A percentile compares a stretch with the other conserved stretches of the same genome.
phyloP scores from a whole-genome alignment of 164 flowering plant genomes.

The Hamamelis virginiana region DNA sequence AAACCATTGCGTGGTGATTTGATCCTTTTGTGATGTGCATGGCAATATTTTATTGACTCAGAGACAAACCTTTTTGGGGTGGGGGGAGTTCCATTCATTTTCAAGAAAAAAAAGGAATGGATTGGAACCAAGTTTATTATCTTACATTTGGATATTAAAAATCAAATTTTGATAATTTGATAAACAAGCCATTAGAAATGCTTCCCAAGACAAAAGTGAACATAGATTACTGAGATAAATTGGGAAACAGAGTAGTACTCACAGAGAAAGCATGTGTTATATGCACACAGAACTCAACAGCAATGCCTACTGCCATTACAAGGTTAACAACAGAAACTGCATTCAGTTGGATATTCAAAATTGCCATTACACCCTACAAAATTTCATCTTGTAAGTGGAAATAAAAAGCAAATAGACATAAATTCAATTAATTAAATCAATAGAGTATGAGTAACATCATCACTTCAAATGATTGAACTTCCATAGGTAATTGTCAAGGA shows the following conservation, averaged over 20 bases:
- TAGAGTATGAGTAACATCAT: neutral
- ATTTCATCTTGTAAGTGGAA: constrained; percentile 14
- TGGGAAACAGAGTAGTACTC: constrained; percentile 23
- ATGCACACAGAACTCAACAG: constrained; percentile 96
- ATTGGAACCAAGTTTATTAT: no score
- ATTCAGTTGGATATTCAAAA: constrained; percentile 84
- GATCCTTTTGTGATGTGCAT: no score
- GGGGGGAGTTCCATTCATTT: no score
- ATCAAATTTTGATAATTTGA: neutral
- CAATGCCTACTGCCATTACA: constrained; percentile 93
- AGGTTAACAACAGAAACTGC: constrained; percentile 97
- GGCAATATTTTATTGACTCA: no score
- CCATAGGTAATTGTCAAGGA: neutral
- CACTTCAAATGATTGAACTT: neutral
- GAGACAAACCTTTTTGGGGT: no score
- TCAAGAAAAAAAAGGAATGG: no score
- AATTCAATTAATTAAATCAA: neutral
- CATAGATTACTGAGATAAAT: neutral
- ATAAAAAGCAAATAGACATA: neutral
- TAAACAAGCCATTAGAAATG: neutral
- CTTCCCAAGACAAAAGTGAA: neutral
- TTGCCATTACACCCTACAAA: constrained; percentile 97
- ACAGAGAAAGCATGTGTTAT: constrained; percentile 93
- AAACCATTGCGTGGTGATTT: no score
- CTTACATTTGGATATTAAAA: no score